Evolutionary conservation across 2,329 filamentous ascomycete species (phyloP), one percentile per base, ranked within the genome.

Genomic region (Lachnum nothofagi): DNA sequence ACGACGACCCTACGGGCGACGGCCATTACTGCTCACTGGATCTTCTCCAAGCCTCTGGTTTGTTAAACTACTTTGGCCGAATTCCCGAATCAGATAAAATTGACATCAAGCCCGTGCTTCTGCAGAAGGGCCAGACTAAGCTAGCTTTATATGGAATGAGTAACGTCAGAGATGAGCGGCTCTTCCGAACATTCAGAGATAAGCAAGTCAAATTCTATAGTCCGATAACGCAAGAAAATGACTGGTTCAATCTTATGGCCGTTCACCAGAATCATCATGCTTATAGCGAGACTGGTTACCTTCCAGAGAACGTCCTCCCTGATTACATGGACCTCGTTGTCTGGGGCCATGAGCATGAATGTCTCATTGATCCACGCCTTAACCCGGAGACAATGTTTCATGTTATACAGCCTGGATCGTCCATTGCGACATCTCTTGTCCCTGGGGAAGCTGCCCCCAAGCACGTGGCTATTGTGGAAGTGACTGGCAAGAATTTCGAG

Each of bases 331-430:
- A 98, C 63, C 75, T 98, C 4, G 82, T 98, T 0, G 79, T 98
- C 43, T 98, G 93, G 93, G 93, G 93, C 3, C 93, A 98, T 62
- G 93, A 98, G 68, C 93, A 98, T 64, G 91, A 98, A 67, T 98
- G 93, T 63, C 67, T 91, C 6, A 95, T 98, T 55, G 83, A 95
- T 38, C 93, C 93, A 0, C 72, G 74, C 1, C 75, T 82, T 40
- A 98, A 97, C 60, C 80, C 86, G 0, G 89, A 95, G 62, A 95
- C 85, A 41, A 86, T 85, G 0, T 98, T 98, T 60, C 83, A 93
- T 59, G 91, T 98, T 55, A 96, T 98, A 81, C 93, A 98, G 62
- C 93, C 93, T 0, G 93, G 93, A 0, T 98, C 93, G 0, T 97
- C 93, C 0, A 86, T 98, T 0, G 93, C 91, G 0, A 98, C 93